These are phyloP conservation scores for Penicillium brevicompactum DNA, from an alignment of 2,329 filamentous ascomycete species.

Conservation along the genomic window DNA sequence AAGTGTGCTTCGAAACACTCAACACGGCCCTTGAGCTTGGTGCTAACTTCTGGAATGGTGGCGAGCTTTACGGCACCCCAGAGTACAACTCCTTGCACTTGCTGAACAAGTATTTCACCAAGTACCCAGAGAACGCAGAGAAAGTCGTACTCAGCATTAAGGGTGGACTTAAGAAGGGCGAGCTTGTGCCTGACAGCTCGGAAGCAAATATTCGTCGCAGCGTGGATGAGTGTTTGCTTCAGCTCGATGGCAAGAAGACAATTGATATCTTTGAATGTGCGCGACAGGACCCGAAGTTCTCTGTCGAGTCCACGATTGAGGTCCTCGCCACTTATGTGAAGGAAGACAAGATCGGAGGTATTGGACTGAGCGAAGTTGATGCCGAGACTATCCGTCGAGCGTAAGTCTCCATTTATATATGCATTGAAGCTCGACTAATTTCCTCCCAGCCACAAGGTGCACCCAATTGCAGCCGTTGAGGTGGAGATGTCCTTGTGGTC, in stretches of 20 bases:
- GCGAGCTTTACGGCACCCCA: conserved; percentile 64
- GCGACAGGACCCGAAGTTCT: conserved; percentile 56
- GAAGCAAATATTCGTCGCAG: conserved; percentile 58
- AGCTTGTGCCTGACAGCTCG: conserved; percentile 52
- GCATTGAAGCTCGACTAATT: conserved; percentile 34
- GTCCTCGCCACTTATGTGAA: conserved; percentile 42
- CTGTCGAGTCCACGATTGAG: conserved; percentile 51
- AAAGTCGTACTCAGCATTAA: conserved; percentile 66
- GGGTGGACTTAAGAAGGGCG: conserved; percentile 50
- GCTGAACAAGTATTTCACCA: conserved; percentile 63
- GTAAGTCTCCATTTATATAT: conserved; percentile 24
- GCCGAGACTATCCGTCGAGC: conserved; percentile 49
- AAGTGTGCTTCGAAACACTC: conserved; percentile 54
- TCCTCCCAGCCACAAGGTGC: conserved; percentile 47
- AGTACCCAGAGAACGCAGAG: conserved; percentile 64
- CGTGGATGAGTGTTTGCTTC: conserved; percentile 58
- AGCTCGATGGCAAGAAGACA: conserved; percentile 60
- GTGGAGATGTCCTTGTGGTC: conserved; percentile 62
- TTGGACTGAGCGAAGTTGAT: conserved; percentile 47
- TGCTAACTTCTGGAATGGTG: conserved; percentile 62
- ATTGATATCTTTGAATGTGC: conserved; percentile 64
- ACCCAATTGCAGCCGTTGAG: conserved; percentile 61
- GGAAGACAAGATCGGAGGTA: conserved; percentile 48
- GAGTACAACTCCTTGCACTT: conserved; percentile 62
- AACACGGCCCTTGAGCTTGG: conserved; percentile 54